Percentiles rank a stretch among this genome's conserved stretches.
Conservation (phyloP, 2,329 filamentous ascomycete species). For the Orbilia quercus region DNA sequence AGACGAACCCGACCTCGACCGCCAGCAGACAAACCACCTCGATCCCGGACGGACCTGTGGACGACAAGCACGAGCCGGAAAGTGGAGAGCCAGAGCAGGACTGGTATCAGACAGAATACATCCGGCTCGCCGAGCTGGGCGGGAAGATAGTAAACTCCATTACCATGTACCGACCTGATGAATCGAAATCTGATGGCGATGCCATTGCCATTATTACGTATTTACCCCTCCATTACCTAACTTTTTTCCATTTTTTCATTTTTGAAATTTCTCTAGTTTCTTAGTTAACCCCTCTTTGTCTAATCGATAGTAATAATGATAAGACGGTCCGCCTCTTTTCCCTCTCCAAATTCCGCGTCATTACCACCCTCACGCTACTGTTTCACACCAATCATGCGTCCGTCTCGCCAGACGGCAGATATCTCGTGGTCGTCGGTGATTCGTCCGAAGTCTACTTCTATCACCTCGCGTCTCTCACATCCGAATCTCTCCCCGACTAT, state of each 20-base stretch:
- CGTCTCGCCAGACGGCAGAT: slow-evolving; percentile 86
- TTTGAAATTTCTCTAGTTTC: slow-evolving; percentile 73
- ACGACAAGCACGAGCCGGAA: slow-evolving; percentile 30
- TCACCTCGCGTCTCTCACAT: slow-evolving; percentile 63
- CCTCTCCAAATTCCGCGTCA: slow-evolving; percentile 73
- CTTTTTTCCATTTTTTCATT: too few species aligned
- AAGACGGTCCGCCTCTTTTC: slow-evolving; percentile 86
- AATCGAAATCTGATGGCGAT: slow-evolving; percentile 67
- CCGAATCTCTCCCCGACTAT: slow-evolving; percentile 53
- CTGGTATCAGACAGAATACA: slow-evolving; percentile 48
- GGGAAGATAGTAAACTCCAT: slow-evolving; percentile 75
- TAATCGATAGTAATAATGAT: slow-evolving; percentile 84
- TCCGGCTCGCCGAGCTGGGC: slow-evolving; percentile 66
- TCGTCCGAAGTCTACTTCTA: slow-evolving; percentile 89
- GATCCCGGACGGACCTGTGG: slow-evolving; percentile 62
- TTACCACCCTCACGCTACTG: slow-evolving; percentile 78
- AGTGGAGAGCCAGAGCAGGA: slow-evolving; percentile 28
- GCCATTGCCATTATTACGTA: slow-evolving; percentile 69
- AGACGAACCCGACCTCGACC: slow-evolving; percentile 2
- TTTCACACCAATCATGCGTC: slow-evolving; percentile 92
- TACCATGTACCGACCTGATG: slow-evolving; percentile 70
- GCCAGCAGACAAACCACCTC: slow-evolving; percentile 31
- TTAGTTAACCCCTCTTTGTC: slow-evolving; percentile 64
- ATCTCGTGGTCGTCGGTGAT: slow-evolving; percentile 87
- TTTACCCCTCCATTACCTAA: neutral